Evolutionary conservation across 2,329 filamentous ascomycete species (phyloP).

Genomic region (Botryosphaeria agaves): DNA sequence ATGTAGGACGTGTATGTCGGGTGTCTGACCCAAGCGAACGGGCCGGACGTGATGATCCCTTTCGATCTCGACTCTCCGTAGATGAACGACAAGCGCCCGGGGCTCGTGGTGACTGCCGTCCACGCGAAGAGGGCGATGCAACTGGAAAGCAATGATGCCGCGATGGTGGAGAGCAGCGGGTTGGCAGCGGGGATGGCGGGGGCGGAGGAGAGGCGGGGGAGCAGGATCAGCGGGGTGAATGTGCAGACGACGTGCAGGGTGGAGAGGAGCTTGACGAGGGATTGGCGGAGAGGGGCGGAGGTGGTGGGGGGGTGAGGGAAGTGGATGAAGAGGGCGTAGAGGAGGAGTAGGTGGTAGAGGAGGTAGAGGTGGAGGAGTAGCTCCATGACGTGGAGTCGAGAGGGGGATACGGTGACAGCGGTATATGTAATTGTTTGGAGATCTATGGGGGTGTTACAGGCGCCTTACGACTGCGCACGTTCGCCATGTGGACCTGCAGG

Average conservation of each 20-base stretch:
- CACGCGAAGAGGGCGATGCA: background rate
- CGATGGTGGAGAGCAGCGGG: background rate
- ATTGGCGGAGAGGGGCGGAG: background rate
- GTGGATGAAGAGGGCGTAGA: conserved; percentile 2
- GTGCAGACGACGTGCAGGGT: conserved; percentile 1
- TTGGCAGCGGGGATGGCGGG: conserved; percentile 1
- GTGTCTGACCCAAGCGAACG: conserved; percentile 2
- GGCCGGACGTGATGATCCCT: conserved; percentile 1
- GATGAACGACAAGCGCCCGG: conserved; percentile 1
- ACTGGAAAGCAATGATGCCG: conserved; percentile 1
- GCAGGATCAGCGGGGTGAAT: too few relatives aligned
- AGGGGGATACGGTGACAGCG: too few relatives aligned
- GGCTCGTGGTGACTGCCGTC: background rate
- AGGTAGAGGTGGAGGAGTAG: too few relatives aligned
- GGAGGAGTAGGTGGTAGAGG: conserved; percentile 1
- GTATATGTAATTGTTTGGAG: too few relatives aligned
- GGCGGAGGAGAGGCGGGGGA: too few relatives aligned
- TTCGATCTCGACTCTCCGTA: conserved; percentile 2
- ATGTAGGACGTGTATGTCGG: conserved; percentile 1
- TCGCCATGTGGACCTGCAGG: too few relatives aligned
- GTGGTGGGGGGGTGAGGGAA: conserved; percentile 2
- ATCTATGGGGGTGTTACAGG: too few relatives aligned
- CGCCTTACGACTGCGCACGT: too few relatives aligned
- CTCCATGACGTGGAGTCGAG: too few relatives aligned
- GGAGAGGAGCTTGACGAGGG: conserved; percentile 1